These are phyloP conservation scores for Diaporthe nobilis DNA, from an alignment of 2,329 filamentous ascomycete genomes.

Conservation along the genomic window DNA sequence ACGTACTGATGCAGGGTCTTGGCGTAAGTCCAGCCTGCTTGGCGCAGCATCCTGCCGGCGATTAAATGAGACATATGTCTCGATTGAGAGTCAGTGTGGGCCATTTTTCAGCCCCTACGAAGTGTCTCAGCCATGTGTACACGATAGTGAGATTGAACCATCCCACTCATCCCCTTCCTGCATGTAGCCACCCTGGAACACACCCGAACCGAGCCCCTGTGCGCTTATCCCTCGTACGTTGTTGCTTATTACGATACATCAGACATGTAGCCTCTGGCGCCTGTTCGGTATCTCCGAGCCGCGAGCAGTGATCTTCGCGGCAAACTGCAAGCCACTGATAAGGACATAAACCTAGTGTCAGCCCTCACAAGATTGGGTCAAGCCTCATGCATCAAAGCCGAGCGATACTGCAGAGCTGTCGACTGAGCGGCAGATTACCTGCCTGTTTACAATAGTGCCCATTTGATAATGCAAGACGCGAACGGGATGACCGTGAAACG, in stretches of 20 bases:
- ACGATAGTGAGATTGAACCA: neutral
- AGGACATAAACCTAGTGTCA: neutral
- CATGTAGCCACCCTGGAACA: neutral
- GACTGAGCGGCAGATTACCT: too few relatives aligned
- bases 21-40: constrained; percentile 23
- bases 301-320: neutral
- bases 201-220: neutral
- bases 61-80: constrained; percentile 28
- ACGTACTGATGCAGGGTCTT: constrained; percentile 11
- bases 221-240: neutral
- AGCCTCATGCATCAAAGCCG: neutral
- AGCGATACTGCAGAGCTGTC: neutral
- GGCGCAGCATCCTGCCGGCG: constrained; percentile 1
- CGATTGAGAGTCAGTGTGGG: constrained; percentile 20
- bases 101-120: constrained; percentile 2
- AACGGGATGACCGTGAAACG: constrained; percentile 5
- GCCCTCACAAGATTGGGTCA: neutral
- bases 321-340: neutral
- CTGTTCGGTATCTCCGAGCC: neutral
- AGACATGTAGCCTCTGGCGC: neutral
- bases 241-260: constrained; percentile 6
- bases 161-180: constrained; percentile 1
- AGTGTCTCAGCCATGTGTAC: constrained; percentile 7
- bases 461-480: neutral
- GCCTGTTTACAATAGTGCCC: neutral